A percentile compares a stretch with the other conserved stretches of the same genome.
Conservation (phyloP, 176 grass and related monocot species). For the Areca catechu region DNA sequence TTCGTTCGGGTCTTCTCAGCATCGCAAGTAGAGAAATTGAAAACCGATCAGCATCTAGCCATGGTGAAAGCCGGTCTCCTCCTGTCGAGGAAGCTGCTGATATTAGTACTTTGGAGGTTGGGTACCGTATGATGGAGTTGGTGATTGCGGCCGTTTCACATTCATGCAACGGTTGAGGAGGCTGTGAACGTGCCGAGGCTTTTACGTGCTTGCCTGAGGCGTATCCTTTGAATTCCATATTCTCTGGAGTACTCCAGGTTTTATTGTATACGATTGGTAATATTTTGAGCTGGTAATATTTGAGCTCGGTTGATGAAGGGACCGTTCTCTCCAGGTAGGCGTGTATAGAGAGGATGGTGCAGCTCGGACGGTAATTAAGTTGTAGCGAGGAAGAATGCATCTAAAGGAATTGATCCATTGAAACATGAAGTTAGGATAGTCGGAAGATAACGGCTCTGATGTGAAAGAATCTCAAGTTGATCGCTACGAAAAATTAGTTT, state of each 20-base stretch:
- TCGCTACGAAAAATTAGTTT: no score
- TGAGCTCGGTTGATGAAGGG: background rate
- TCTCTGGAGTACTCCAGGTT: background rate
- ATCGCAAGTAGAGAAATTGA: no score
- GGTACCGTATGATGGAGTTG: background rate
- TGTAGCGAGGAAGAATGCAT: no score
- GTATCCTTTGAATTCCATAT: background rate
- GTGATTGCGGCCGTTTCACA: background rate
- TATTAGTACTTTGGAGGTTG: no score
- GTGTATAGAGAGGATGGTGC: background rate
- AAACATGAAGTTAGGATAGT: background rate
- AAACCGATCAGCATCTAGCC: no score
- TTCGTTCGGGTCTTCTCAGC: no score
- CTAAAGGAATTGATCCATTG: background rate
- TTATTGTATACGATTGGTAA: background rate
- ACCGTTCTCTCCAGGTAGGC: background rate
- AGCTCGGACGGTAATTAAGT: background rate
- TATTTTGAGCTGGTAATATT: background rate
- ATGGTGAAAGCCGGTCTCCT: no score
- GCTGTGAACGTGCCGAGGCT: background rate
- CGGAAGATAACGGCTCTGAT: background rate
- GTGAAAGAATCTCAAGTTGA: background rate
- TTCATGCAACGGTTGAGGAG: background rate
- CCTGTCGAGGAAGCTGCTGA: no score
- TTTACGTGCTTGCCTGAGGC: constrained; percentile 1